A percentile compares a stretch with the other conserved stretches of the same genome.
Conservation (phyloP, 83 land plant species). For the Thuja plicata region DNA sequence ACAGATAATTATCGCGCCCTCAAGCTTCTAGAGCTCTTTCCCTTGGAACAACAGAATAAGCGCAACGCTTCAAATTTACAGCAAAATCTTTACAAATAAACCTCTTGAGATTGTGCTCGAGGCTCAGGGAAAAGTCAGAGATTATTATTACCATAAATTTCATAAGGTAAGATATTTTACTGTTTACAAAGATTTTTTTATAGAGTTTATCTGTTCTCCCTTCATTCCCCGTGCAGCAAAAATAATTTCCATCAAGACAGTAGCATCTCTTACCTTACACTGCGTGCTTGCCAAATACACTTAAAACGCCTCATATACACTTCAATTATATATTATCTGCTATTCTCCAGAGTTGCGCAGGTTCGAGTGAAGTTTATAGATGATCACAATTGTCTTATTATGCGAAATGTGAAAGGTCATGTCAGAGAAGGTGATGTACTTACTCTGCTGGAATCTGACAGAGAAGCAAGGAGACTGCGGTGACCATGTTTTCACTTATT, state of each 20-base stretch:
- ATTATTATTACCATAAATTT: too few species aligned
- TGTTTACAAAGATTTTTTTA: too few species aligned
- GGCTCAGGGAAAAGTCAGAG: not conserved
- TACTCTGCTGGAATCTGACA: conserved; percentile 81
- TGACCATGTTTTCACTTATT: conserved; percentile 26
- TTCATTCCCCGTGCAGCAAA: too few species aligned
- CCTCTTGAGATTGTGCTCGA: not conserved
- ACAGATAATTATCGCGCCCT: not conserved
- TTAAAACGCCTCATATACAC: too few species aligned
- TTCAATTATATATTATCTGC: too few species aligned
- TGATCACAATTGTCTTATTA: conserved; percentile 80
- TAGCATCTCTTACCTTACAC: too few species aligned
- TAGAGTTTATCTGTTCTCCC: too few species aligned
- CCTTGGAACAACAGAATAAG: not conserved
- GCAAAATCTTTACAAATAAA: not conserved
- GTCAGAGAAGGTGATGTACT: conserved; percentile 84
- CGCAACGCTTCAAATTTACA: not conserved
- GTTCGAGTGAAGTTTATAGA: conserved; percentile 82
- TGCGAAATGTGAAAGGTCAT: conserved; percentile 88
- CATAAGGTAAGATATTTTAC: too few species aligned
- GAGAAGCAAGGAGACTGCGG: conserved; percentile 84
- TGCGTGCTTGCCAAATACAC: too few species aligned
- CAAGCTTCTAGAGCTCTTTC: not conserved
- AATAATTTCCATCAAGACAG: too few species aligned
- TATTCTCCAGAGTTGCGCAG: conserved; percentile 83